These are phyloP conservation scores for Leucogyrophana mollusca DNA, from an alignment of 768 basidiomycete species.

Conservation along the genomic window DNA sequence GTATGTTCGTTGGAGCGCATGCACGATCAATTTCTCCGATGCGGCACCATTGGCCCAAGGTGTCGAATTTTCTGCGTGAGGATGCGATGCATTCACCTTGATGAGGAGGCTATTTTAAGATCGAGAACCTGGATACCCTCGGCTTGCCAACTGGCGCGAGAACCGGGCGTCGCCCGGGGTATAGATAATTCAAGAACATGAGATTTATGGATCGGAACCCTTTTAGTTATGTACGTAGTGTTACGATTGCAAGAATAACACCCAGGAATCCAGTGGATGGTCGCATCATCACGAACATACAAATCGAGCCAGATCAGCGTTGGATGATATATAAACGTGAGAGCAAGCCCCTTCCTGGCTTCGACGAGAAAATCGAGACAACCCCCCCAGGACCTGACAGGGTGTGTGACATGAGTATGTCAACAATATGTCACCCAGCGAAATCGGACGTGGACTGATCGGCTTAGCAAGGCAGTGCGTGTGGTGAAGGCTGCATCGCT, in stretches of 20 bases:
- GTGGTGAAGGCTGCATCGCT: conserved; percentile 35
- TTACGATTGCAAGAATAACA: conserved; percentile 24
- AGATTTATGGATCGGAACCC: conserved; percentile 11
- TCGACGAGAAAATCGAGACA: conserved; percentile 9
- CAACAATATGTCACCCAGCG: conserved; percentile 27
- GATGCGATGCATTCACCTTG: conserved; percentile 4
- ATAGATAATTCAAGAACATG: conserved; percentile 7
- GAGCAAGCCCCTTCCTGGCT: conserved; percentile 20
- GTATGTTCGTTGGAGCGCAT: conserved; percentile 89
- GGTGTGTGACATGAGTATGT: conserved; percentile 27
- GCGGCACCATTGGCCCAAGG: conserved; percentile 91
- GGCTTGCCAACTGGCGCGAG: conserved; percentile 3
- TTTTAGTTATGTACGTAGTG: conserved; percentile 6
- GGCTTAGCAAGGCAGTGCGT: conserved; percentile 25
- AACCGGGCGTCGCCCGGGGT: conserved; percentile 5
- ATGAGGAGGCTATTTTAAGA: conserved; percentile 3
- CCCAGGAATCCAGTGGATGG: conserved; percentile 11
- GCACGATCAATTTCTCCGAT: conserved; percentile 92
- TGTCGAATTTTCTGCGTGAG: conserved; percentile 69
- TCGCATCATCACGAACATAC: conserved; percentile 9
- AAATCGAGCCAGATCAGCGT: conserved; percentile 27
- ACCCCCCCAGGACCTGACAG: conserved; percentile 26
- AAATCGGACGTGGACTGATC: conserved; percentile 27
- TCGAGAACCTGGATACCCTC: background rate
- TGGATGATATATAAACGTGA: conserved; percentile 35